A percentile compares a stretch with the other conserved stretches of the same genome.
Conservation (phyloP, 2,329 filamentous ascomycete genomes). For the Thielaviopsis musarum region DNA sequence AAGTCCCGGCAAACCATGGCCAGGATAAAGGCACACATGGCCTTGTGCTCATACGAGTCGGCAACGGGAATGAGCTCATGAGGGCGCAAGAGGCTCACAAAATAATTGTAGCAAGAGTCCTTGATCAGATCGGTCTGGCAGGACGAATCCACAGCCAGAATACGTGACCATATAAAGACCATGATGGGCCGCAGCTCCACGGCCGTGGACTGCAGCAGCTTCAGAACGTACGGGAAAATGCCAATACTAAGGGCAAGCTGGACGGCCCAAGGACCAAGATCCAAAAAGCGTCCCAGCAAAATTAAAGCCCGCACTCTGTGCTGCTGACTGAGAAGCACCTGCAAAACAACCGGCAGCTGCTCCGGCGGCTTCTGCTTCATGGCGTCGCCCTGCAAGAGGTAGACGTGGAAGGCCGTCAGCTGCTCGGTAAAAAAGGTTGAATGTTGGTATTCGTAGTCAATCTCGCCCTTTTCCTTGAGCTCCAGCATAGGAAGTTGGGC, state of each 20-base stretch:
- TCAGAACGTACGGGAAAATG: slow-evolving; percentile 97
- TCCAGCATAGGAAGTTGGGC: slow-evolving; percentile 77
- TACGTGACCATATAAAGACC: slow-evolving; percentile 98
- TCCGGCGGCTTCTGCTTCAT: slow-evolving; percentile 78
- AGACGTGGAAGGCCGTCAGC: slow-evolving; percentile 91
- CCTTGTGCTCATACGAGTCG: slow-evolving; percentile 85
- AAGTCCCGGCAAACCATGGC: slow-evolving; percentile 95
- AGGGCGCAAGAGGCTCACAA: slow-evolving; percentile 80
- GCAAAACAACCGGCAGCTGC: slow-evolving; percentile 87
- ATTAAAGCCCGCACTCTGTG: slow-evolving; percentile 84
- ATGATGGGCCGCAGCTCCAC: slow-evolving; percentile 92
- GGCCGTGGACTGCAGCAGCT: slow-evolving; percentile 86
- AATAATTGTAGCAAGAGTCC: slow-evolving; percentile 94
- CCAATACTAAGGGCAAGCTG: slow-evolving; percentile 93
- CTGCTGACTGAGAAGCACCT: slow-evolving; percentile 89
- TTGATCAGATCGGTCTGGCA: slow-evolving; percentile 91
- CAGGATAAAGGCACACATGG: slow-evolving; percentile 97
- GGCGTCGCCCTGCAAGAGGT: slow-evolving; percentile 64
- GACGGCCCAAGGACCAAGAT: slow-evolving; percentile 96
- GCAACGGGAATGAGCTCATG: slow-evolving; percentile 67
- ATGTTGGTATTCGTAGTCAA: slow-evolving; percentile 81
- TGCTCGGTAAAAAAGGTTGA: slow-evolving; percentile 96
- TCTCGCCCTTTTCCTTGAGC: slow-evolving; percentile 54
- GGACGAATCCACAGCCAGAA: slow-evolving; percentile 84
- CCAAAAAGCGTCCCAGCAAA: slow-evolving; percentile 79